Evolutionary conservation across 495 filamentous ascomycete genomes (phyloP), one percentile per base, ranked within the genome.

Genomic region (Talaromyces adpressus): DNA sequence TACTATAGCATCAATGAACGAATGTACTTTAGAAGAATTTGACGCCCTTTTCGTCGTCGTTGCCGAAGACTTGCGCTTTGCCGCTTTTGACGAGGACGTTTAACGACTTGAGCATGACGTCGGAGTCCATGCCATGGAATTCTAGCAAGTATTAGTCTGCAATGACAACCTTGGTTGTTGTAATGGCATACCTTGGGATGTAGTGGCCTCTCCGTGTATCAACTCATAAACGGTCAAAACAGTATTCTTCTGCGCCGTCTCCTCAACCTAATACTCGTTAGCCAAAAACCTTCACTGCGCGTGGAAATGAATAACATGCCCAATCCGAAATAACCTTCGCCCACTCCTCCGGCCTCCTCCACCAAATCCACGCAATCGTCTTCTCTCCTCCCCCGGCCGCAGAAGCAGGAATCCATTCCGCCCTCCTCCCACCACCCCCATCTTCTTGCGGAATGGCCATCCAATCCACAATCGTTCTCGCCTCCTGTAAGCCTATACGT

Each of bases 41-140:
- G 63, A 97, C 91, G 60, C 94, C 94, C 70, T 87, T 84, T 63
- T 89, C 85, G 66, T 93, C 93, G 65, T 93, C 92, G 41, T 67
- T 74, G 20, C 93, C 93, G 79, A 98, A 97, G 12, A 98, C 84
- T 75, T 97, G 92, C 23, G 94, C 93, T 75, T 89, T 95, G 65
- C 92, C 92, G 39, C 88, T 80, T 80, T 93, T 96, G 25, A 96
- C 91, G 25, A 97, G 78, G 60, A 91, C 79, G 63, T 81, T 79
- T 18, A 98, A 76, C n/a, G 90, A 84, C 71, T 88, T 91, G 62
- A 87, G 81, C 71, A 98, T 82, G 36, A 95, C 68, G 25, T 92
- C 91, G 23, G 76, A 71, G 66, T 97, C 92, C 81, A 98, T 91
- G 16, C 90, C 91, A 77, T 92, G 87, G 71, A 96, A 94, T 73